Evolutionary conservation across 2,329 filamentous ascomycete species (phyloP), one percentile per base, ranked within the genome.

Genomic region (Aspergillus amoenus): DNA sequence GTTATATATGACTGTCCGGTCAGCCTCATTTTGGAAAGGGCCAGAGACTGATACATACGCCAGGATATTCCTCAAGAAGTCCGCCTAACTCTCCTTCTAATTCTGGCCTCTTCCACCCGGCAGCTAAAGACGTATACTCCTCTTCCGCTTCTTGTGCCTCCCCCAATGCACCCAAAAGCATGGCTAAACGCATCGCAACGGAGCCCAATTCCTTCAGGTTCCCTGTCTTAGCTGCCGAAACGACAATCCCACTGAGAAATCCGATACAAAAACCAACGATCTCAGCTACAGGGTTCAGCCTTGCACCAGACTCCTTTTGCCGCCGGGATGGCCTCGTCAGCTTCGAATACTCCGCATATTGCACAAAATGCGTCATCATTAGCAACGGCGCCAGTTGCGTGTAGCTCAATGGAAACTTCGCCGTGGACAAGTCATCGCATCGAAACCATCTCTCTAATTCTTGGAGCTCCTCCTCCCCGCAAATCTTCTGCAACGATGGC

Each of bases 181-280:
- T 63, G 0, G 59, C 50, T 32, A 64, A 22, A 5, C 63, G 40
- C 2, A 64, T 18, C 6, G 59, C 63, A n/a, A 62, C 59, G 13
- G 53, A 55, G 1, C 47, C 61, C 46, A 59, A 57, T 17, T 40
- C 30, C 5, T 34, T 40, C 5, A 64, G 18, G 5, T 49, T 21
- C 6, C 52, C 56, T 13, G 21, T 43, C 11, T 24, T 39, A 4
- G 58, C 49, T 3, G 37, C 53, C 9, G 59, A 57, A 7, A 50
- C 61, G 12, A 62, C 59, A 3, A 54, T 52, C 2, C 59, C 61
- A 30, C 63, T 59, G 7, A 64, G 30, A 32, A 64, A 59, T 9
- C 63, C 63, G 45, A 64, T 63, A 34, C 61, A 64, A 18, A 64
- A 64, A 1, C 63, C 63, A 2, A 59, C 59, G 8, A 59, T 55